Evolutionary conservation across 257 asterid species (phyloP), one percentile per base, ranked within the genome.

Genomic region (Capsicum pubescens): DNA sequence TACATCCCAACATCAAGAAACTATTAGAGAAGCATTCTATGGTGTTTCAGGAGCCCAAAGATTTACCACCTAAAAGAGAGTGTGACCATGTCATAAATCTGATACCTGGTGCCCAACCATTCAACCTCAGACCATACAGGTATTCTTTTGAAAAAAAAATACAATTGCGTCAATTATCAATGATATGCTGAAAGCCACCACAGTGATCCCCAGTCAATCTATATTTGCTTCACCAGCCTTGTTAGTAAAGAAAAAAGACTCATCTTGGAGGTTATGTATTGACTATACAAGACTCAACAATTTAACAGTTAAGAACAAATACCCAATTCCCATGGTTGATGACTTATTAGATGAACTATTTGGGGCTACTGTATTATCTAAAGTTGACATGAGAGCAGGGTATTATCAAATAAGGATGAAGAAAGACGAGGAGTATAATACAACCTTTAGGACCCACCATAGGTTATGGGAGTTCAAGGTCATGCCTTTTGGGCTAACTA

Each of bases 161-260:
- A 3, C 26, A 10, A 9, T 60, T 8, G 13, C n/a, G 4, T 2
- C 67, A 0, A 60, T 60, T 2, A 60, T 64, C 36, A n/a, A 16
- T 77, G 68, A 86, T 21, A 76, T 86, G 82, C 5, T 83, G 2
- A 58, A 58, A 7, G 11, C 26, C 19, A 58, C 11, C 3, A 58
- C 4, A 16, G 64, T 58, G 0, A 7, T 17, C 7, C 64, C 26
- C 2, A 17, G 64, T 2, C 26, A 7, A 2, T 17, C 4, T 16
- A 16, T 10, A n/a, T 58, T 58, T 58, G 21, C 63, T 6, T 58
- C 63, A 3, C 63, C 21, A 6, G 7, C 9, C 9, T 6, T 58
- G 21, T 16, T 58, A 5, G 63, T 58, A 5, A 58, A 58, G 21
- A 16, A 58, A 0, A 58, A 16, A 7, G 21, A 58, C 63, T 2